phyloP scores from a whole-genome alignment of 805 yeast species.

The Candida oleophila region DNA sequence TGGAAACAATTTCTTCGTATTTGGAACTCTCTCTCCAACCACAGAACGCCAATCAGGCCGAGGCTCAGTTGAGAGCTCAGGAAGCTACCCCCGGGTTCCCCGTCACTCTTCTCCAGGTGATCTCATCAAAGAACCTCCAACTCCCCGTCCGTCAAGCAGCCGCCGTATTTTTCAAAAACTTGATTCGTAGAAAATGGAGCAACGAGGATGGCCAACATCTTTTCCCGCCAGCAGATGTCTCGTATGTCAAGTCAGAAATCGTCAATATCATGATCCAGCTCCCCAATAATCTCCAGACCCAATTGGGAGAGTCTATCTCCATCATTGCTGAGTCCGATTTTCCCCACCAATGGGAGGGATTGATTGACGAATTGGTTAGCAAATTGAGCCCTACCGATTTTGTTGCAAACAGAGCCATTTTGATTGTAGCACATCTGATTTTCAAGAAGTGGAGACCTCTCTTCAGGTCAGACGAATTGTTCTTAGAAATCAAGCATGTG shows the following conservation, averaged over 20 bases:
- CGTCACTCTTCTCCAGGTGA: slow-evolving; percentile 69
- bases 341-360: slow-evolving; percentile 83
- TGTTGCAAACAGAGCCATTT: slow-evolving; percentile 76
- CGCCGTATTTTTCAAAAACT: slow-evolving; percentile 86
- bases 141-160: slow-evolving; percentile 76
- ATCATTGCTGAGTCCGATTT: slow-evolving; percentile 94
- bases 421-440: slow-evolving; percentile 91
- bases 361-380: slow-evolving; percentile 70
- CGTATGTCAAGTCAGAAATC: slow-evolving; percentile 70
- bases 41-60: slow-evolving; percentile 64
- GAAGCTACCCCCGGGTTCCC: slow-evolving; percentile 77
- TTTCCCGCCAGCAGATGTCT: slow-evolving; percentile 60
- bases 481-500: slow-evolving; percentile 83
- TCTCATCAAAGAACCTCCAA: slow-evolving; percentile 58
- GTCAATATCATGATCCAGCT: slow-evolving; percentile 81
- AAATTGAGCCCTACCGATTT: slow-evolving; percentile 67
- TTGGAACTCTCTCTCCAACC: slow-evolving; percentile 68
- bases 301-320: slow-evolving; percentile 91
- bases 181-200: slow-evolving; percentile 82
- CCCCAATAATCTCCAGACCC: slow-evolving; percentile 81
- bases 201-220: slow-evolving; percentile 83
- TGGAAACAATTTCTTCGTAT: slow-evolving; percentile 52
- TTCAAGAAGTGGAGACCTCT: slow-evolving; percentile 97
- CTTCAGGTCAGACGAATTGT: slow-evolving; percentile 86
- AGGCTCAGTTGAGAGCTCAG: slow-evolving; percentile 55